Evolutionary conservation across 148 eudicot genomes (phyloP).

Genomic region (Persicaria maculosa): DNA sequence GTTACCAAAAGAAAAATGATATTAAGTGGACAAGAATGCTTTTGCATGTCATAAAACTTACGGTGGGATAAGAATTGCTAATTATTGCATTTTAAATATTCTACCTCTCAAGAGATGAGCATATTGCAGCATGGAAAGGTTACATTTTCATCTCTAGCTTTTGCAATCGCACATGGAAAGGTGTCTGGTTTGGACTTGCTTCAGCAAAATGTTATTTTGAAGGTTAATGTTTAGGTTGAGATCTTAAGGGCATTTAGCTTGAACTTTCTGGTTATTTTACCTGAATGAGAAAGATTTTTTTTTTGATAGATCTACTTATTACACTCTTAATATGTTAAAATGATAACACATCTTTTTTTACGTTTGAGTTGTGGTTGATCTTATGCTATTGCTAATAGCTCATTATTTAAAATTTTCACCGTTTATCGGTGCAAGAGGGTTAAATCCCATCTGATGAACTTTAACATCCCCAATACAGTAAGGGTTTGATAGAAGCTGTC

Average conservation of each 20-base stretch:
- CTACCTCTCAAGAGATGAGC: conserved; percentile 51
- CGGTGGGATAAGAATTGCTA: no score
- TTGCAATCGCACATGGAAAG: conserved; percentile 69
- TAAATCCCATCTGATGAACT: background rate
- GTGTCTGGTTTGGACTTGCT: conserved; percentile 76
- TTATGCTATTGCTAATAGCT: background rate
- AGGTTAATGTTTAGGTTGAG: conserved; percentile 83
- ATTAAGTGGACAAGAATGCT: no score
- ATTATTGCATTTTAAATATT: no score
- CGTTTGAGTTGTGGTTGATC: background rate
- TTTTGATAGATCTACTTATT: background rate
- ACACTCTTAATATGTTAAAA: background rate
- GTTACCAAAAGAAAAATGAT: no score
- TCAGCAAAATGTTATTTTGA: conserved; percentile 76
- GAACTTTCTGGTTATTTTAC: background rate
- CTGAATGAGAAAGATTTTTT: background rate
- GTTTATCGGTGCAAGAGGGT: background rate
- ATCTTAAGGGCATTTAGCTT: background rate
- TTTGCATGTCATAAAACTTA: no score
- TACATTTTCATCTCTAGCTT: conserved; percentile 84
- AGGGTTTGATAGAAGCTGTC: conserved; percentile 94
- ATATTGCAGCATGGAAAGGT: conserved; percentile 67
- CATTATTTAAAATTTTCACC: background rate
- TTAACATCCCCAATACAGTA: conserved; percentile 15
- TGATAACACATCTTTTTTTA: background rate